Evolutionary conservation across 495 filamentous ascomycete species (phyloP), one percentile per base, ranked within the genome.

Genomic region (Penicillium crystallinum): DNA sequence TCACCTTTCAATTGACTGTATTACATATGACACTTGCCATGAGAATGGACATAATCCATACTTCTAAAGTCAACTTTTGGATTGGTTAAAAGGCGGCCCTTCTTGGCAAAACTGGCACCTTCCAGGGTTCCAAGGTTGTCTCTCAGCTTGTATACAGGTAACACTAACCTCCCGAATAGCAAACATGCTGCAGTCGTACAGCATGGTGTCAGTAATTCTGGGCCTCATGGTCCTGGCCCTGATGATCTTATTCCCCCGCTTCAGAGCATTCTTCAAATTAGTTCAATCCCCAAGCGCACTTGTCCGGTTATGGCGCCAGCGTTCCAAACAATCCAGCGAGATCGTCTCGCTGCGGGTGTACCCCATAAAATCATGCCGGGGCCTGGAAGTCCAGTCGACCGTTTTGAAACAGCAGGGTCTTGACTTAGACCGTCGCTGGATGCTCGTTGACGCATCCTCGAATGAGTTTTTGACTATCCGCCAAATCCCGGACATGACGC

Each of bases 291-390:
- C 49, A 51, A 29, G 45, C 54, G 15, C 37, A 34, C 37, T 45
- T 30, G 39, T 56, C 6, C 57, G 39, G 12, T 44, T 56, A 30
- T 59, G 61, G 58, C 45, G 21, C n/a, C 38, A 49, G n/a, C 23
- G 36, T n/a, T 51, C 53, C 29, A 56, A 51, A 25, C 55, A 62
- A 52, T 57, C 54, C 29, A 69, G 59, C 50, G 69, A 71, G 23
- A 69, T 76, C 31, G 46, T 68, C 54, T 64, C 67, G 7, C 45
- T 96, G 37, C 88, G 83, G 70, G 82, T 95, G 53, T 96, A 93
- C 68, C 92, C 92, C 4, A 77, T 97, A 59, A 96, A 97, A 71
- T 90, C 87, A 46, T 96, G 91, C 67, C 77, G 80, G 56, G 89
- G 88, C 21, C 81, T 96, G 49, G 82, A 91, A 64, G 63, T 96